These are phyloP conservation scores for Wickerhamiella infanticola DNA, from an alignment of 1,139 yeast species.

Conservation along the genomic window DNA sequence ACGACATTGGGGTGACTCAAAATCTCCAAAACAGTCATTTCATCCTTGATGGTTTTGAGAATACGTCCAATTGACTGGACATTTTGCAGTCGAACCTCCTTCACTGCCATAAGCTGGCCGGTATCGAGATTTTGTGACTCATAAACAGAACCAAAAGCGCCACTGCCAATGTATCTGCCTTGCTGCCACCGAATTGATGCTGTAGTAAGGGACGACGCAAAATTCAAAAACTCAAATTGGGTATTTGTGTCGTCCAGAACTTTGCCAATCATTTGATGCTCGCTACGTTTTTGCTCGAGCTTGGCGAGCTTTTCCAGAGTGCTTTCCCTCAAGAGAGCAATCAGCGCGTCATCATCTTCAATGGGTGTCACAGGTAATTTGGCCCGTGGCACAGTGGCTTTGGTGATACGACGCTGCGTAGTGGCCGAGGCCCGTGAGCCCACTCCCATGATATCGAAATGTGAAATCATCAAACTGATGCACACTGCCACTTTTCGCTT, in stretches of 20 bases:
- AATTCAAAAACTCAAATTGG: conserved; percentile 74
- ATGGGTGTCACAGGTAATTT: conserved; percentile 31
- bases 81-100: conserved; percentile 85
- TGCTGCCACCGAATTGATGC: conserved; percentile 90
- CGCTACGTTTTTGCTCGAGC: conserved; percentile 41
- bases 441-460: conserved; percentile 71
- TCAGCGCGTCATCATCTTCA: conserved; percentile 44
- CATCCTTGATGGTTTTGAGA: conserved; percentile 82
- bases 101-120: conserved; percentile 94
- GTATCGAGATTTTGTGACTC: conserved; percentile 88
- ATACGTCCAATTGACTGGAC: conserved; percentile 72
- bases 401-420: conserved; percentile 24
- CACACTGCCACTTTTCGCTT: conserved; percentile 85
- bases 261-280: conserved; percentile 55
- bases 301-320: conserved; percentile 43
- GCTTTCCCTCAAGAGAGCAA: conserved; percentile 41
- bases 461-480: conserved; percentile 84
- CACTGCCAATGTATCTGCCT: conserved; percentile 87
- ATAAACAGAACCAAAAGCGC: conserved; percentile 88
- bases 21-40: conserved; percentile 92
- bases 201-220: conserved; percentile 78
- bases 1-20: conserved; percentile 91
- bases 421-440: conserved; percentile 91
- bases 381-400: conserved; percentile 29
- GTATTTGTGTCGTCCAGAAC: conserved; percentile 78